Base-by-base conservation (phyloP, 1,139 yeast species). In the Geotrichum cucujoidarum region DNA sequence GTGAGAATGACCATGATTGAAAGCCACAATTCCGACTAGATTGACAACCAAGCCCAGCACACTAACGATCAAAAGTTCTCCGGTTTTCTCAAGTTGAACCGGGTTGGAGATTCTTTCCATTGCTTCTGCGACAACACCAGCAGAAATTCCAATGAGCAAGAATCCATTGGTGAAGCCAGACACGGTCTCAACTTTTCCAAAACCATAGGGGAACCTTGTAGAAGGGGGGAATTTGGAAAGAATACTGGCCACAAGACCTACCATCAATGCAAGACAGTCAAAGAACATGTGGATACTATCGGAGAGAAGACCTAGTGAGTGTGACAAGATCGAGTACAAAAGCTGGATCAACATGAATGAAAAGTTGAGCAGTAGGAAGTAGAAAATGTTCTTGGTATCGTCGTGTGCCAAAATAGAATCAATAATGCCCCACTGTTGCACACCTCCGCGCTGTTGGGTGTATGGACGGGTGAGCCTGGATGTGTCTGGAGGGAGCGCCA, bases 141-240 rank as follows among this genome's bases (percentile, higher is more conserved):
- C 83, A 25, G 92, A 89, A 41, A 92, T 92, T 1, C 95, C 97
- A 27, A 94, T 69, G 43, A 92, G 71, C 43, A 92, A 67, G 5
- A 95, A 83, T 8, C 96, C 98, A 64, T 92, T 92, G 5, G 97
- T 86, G 60, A 92, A 92, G 0, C 98, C 98, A 0, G 97, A 94
- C 51, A 94, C 73, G 1, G 94, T 88, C 61, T 90, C 98, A 43
- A 92, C 81, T 63, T 88, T 80, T 13, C 81, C 75, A 50, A 90
- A 72, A 0, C 97, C 97, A 68, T 87, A 89, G 0, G 98, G 97
- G 60, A 78, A 92, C 50, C 79, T 74, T 13, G 82, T 76, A 50
- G 80, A 80, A 7, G 90, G 79, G 1, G 80, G 79, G 54, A 71
- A 69, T 54, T 77, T 78, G 3, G 82, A 72, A 48, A 79, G 57